A percentile compares a stretch with the other conserved stretches of the same genome.
Conservation (phyloP, 176 grass and related monocot species). For the Avena sativa region DNA sequence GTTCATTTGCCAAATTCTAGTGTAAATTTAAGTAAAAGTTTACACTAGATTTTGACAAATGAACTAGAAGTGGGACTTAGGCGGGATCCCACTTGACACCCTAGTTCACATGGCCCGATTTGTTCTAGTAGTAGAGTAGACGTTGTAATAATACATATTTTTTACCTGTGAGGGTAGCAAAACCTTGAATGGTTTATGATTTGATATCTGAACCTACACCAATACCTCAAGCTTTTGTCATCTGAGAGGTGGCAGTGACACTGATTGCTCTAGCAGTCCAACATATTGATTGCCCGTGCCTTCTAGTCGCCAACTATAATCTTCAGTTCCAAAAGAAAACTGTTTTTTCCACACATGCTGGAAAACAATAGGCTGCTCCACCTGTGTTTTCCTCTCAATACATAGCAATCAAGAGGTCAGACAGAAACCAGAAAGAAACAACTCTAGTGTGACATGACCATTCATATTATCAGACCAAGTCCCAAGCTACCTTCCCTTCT, state of each 20-base stretch:
- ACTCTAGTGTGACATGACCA: constrained; percentile 28
- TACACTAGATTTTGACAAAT: too few relatives aligned
- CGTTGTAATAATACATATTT: too few relatives aligned
- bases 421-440: background rate
- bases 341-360: constrained; percentile 15
- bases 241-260: background rate
- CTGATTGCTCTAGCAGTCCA: constrained; percentile 4
- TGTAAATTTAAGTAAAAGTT: too few relatives aligned
- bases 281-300: background rate
- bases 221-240: background rate
- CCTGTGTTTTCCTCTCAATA: constrained; percentile 19
- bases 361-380: constrained; percentile 17
- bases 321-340: background rate
- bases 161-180: background rate
- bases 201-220: background rate
- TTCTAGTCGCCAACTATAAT: background rate
- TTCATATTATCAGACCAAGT: constrained; percentile 12
- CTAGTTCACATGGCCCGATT: too few relatives aligned
- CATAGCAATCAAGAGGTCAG: background rate
- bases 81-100: too few relatives aligned
- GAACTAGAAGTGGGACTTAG: too few relatives aligned
- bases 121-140: too few relatives aligned
- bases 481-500: background rate
- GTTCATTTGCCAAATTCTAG: too few relatives aligned
- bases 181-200: background rate